Conservation (phyloP, 441 rosid species). For the Syzygium syzygioides region DNA sequence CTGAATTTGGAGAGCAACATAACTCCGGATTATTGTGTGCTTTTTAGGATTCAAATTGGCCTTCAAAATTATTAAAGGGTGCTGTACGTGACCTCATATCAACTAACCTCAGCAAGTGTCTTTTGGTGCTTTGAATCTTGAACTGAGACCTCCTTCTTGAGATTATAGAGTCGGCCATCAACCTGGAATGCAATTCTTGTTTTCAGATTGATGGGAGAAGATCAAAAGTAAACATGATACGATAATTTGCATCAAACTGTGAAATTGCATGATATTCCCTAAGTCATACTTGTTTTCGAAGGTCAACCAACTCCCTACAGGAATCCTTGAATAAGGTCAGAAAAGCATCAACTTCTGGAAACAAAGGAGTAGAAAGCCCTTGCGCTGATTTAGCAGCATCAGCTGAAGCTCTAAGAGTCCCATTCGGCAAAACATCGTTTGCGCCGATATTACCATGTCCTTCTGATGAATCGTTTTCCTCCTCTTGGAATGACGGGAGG, state of each 20-base stretch:
- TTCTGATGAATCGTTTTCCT: constrained; percentile 63
- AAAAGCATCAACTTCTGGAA: constrained; percentile 93
- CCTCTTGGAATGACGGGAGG: constrained; percentile 84
- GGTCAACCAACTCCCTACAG: constrained; percentile 84
- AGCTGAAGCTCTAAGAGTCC: constrained; percentile 52
- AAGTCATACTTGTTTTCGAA: constrained; percentile 65
- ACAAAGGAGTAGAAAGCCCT: constrained; percentile 59
- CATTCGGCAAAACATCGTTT: constrained; percentile 62
- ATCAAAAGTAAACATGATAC: constrained; percentile 5
- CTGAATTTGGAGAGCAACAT: not conserved
- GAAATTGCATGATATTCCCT: not conserved
- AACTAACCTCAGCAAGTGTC: constrained; percentile 86
- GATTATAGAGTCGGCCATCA: constrained; percentile 78
- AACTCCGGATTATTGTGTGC: not conserved
- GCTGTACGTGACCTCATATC: not conserved
- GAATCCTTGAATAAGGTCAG: constrained; percentile 86
- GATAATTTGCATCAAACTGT: not conserved
- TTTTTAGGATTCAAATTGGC: not conserved
- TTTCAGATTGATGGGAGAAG: not conserved
- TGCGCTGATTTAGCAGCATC: constrained; percentile 50
- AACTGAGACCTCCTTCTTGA: constrained; percentile 86
- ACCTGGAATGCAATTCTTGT: constrained; percentile 44
- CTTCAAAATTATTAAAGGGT: not conserved
- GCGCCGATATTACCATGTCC: constrained; percentile 54
- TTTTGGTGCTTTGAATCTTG: constrained; percentile 95